These are phyloP conservation scores for Aspergillus viridinutans DNA, from an alignment of 2,329 filamentous ascomycete species.

Conservation along the genomic window DNA sequence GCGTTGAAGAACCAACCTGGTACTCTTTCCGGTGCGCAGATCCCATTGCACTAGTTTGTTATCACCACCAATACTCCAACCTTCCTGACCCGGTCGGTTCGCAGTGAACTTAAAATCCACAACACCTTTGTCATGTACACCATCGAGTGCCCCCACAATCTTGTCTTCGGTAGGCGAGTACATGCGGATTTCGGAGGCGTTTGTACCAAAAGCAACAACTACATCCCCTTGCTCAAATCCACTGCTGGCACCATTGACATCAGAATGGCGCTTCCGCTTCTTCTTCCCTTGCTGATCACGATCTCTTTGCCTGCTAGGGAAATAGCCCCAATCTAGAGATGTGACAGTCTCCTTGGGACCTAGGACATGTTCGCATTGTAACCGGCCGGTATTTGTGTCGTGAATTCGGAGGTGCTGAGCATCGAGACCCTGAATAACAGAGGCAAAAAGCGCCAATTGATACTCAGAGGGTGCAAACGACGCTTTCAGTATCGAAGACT, in stretches of 20 bases:
- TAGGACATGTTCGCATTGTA: slow-evolving; percentile 49
- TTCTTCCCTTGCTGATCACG: slow-evolving; percentile 43
- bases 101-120: slow-evolving; percentile 50
- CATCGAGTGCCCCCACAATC: slow-evolving; percentile 42
- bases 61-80: slow-evolving; percentile 53
- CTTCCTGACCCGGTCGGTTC: slow-evolving; percentile 36
- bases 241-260: slow-evolving; percentile 35
- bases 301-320: slow-evolving; percentile 31
- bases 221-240: slow-evolving; percentile 37
- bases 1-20: slow-evolving; percentile 35
- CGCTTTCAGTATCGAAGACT: slow-evolving; percentile 47
- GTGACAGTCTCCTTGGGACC: slow-evolving; percentile 45
- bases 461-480: slow-evolving; percentile 49
- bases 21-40: slow-evolving; percentile 39
- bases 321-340: slow-evolving; percentile 50
- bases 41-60: slow-evolving; percentile 52
- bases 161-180: slow-evolving; percentile 48
- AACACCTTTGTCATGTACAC: slow-evolving; percentile 46
- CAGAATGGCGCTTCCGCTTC: slow-evolving; percentile 48
- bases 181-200: slow-evolving; percentile 46
- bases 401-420: slow-evolving; percentile 51
- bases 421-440: slow-evolving; percentile 51
- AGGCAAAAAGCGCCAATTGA: slow-evolving; percentile 51
- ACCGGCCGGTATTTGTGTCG: slow-evolving; percentile 46
- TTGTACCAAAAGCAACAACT: slow-evolving; percentile 49